Evolutionary conservation across 345 rosid species (phyloP), one percentile per base, ranked within the genome.

Genomic region (Euphorbia pulcherrima): DNA sequence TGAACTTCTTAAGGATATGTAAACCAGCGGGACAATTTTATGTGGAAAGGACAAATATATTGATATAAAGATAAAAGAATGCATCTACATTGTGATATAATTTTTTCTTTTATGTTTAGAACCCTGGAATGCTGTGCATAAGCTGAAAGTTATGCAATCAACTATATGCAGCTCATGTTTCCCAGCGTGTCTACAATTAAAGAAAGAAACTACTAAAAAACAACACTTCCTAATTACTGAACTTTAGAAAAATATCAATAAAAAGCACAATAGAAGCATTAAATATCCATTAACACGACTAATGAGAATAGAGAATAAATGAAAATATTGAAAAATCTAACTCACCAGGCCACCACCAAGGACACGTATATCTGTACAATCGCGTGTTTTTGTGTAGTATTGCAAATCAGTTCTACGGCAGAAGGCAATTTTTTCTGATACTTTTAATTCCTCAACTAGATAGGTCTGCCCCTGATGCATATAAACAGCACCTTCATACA

Each of bases 391-490:
- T 46, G 96, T 90, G 73, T 85, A 93, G 78, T 93, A 93, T 70
- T 87, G 80, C 75, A 93, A 68, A 72, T 77, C 80, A 53, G 83
- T 87, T 79, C 70, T 69, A 71, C 80, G 77, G 73, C 98, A 93
- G 72, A 77, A 75, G 68, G 97, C 98, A 72, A 81, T 75, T 78
- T 85, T 93, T 67, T 78, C 80, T 59, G 88, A 79, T 65, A 77
- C 37, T 73, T 82, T 80, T 76, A 93, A 74, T 61, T 81, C 80
- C 80, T 80, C 85, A 63, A 93, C 90, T 76, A 93, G 86, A 84
- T 89, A 90, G 39, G 87, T 89, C 79, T 84, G 77, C 46, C 97
- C 98, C 78, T 89, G 96, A 79, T 88, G 82, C 96, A 93, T 73
- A 75, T 90, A 93, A 56, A 89, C 79, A 48, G 98, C 96, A 65